phyloP scores from a whole-genome alignment of 1,284 basidiomycete genomes.

The Ceratobasidium sp. region DNA sequence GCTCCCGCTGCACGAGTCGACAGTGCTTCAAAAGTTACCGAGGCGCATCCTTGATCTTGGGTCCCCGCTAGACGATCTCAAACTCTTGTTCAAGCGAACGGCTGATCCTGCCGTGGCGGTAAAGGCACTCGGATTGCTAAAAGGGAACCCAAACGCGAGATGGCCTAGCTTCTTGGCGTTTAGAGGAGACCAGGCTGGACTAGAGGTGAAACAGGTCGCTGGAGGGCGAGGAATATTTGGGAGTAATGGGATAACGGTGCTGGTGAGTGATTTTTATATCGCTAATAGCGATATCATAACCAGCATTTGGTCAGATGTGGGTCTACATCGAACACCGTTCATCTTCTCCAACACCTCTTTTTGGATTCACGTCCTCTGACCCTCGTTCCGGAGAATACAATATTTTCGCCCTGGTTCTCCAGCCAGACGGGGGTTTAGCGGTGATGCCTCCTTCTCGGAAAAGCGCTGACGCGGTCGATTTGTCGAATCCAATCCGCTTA shows the following conservation, averaged over 20 bases:
- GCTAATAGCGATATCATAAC: background rate
- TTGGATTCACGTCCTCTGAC: slow-evolving; percentile 31
- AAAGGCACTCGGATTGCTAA: slow-evolving; percentile 23
- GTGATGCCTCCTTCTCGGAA: slow-evolving; percentile 35
- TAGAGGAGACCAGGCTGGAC: slow-evolving; percentile 27
- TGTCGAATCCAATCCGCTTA: slow-evolving; percentile 1
- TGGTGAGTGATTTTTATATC: slow-evolving; percentile 40
- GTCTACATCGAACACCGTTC: slow-evolving; percentile 49
- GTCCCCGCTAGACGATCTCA: slow-evolving; percentile 69
- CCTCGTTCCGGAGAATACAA: slow-evolving; percentile 12
- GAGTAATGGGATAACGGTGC: slow-evolving; percentile 34
- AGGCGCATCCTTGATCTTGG: slow-evolving; percentile 78
- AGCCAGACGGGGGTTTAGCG: slow-evolving; percentile 29
- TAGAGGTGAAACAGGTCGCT: slow-evolving; percentile 33
- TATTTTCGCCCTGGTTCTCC: slow-evolving; percentile 23
- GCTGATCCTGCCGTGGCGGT: slow-evolving; percentile 44
- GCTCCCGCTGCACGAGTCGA: slow-evolving; percentile 39
- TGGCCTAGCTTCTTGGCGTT: slow-evolving; percentile 49
- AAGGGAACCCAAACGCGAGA: slow-evolving; percentile 42
- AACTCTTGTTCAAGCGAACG: slow-evolving; percentile 70
- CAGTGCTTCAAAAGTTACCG: slow-evolving; percentile 69
- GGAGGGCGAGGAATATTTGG: slow-evolving; percentile 38
- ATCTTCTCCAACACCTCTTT: slow-evolving; percentile 28
- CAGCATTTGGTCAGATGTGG: slow-evolving; percentile 45
- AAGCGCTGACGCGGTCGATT: slow-evolving; percentile 5